Evolutionary conservation across 306 rosid genomes (phyloP).

Genomic region (Astragalus glycyphyllos): DNA sequence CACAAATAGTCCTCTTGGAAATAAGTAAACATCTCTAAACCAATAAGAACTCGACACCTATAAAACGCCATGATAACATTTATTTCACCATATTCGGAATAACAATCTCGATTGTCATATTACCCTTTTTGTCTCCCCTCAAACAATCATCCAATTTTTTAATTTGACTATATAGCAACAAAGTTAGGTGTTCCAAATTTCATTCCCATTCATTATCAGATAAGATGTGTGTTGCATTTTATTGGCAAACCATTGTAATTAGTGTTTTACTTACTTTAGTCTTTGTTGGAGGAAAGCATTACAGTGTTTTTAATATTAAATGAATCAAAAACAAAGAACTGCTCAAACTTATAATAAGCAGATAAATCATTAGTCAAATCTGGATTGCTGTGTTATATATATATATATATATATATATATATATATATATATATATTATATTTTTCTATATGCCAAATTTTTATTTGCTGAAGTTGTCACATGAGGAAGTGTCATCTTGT

Average conservation of each 20-base stretch:
- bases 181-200: background rate
- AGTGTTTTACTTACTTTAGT: constrained; percentile 38
- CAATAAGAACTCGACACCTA: constrained; percentile 52
- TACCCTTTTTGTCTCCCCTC: constrained; percentile 49
- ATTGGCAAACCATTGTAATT: constrained; percentile 24
- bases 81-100: constrained; percentile 56
- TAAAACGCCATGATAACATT: constrained; percentile 27
- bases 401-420: too few relatives aligned
- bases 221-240: constrained; percentile 40
- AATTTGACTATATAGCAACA: constrained; percentile 8
- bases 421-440: too few relatives aligned
- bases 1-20: constrained; percentile 21
- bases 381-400: constrained; percentile 38
- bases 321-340: background rate
- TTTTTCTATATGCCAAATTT: constrained; percentile 12
- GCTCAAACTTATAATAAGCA: constrained; percentile 12
- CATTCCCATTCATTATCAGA: constrained; percentile 25
- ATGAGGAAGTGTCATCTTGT: constrained; percentile 30
- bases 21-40: constrained; percentile 31
- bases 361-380: constrained; percentile 50
- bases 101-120: constrained; percentile 3
- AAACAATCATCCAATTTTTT: too few relatives aligned
- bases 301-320: constrained; percentile 3
- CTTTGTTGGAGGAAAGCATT: constrained; percentile 44
- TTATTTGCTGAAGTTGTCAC: background rate